Percentiles rank a stretch among this genome's conserved stretches.
Conservation (phyloP, 371 early-diverging fungal species). For the Haplosporangium sp. region DNA sequence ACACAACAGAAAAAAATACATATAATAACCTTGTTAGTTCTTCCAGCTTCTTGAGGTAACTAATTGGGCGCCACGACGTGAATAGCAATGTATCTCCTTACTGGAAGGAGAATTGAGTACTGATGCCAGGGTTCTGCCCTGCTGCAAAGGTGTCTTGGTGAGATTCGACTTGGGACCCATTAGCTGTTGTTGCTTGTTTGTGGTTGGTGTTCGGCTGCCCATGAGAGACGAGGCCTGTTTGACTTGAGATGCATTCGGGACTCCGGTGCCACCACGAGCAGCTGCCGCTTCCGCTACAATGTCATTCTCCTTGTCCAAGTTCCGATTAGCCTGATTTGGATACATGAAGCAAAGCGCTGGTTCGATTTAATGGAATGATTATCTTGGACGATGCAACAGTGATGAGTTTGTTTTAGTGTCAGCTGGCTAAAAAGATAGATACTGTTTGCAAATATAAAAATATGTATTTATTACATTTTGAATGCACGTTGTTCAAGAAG, state of each 20-base stretch:
- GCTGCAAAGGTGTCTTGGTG: slow-evolving; percentile 20
- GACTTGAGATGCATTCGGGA: slow-evolving; percentile 16
- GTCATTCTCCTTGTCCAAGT: background rate
- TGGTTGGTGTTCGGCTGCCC: slow-evolving; percentile 14
- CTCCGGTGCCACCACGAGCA: slow-evolving; percentile 1
- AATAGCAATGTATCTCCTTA: background rate
- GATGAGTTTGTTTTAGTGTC: no score
- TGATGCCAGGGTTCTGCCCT: slow-evolving; percentile 12
- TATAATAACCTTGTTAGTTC: background rate
- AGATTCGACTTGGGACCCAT: slow-evolving; percentile 15
- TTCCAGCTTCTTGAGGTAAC: background rate
- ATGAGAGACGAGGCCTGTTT: slow-evolving; percentile 32
- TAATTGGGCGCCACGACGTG: background rate
- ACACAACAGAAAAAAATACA: background rate
- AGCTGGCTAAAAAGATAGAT: no score
- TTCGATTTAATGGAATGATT: no score
- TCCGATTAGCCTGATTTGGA: background rate
- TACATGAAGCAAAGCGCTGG: no score
- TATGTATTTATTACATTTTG: background rate
- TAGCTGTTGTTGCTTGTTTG: slow-evolving; percentile 7
- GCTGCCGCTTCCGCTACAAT: slow-evolving; percentile 20
- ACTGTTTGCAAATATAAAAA: no score
- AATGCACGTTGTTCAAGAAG: slow-evolving; percentile 13
- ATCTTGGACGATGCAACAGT: no score
- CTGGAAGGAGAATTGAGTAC: slow-evolving; percentile 27